Conservation (phyloP, 441 rosid genomes). For the Gossypium trilobum region DNA sequence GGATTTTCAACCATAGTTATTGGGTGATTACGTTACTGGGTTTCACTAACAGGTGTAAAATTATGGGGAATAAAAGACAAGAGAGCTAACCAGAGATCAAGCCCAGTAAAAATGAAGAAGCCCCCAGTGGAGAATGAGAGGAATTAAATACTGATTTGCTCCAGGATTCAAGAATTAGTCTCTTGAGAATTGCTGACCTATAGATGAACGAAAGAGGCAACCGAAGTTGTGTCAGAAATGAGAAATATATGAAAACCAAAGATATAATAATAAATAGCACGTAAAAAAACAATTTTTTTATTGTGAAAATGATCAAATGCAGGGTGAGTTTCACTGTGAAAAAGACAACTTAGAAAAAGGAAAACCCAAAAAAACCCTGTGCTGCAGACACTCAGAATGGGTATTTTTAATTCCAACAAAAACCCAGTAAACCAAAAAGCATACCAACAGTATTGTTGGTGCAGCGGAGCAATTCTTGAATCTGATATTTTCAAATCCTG, state of each 20-base stretch:
- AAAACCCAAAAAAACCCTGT: too few relatives aligned
- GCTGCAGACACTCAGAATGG: too few relatives aligned
- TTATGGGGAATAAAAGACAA: constrained; percentile 23
- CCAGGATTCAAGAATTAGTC: constrained; percentile 38
- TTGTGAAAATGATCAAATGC: too few relatives aligned
- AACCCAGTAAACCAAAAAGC: too few relatives aligned
- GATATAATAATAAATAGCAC: constrained; percentile 31
- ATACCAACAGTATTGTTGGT: too few relatives aligned
- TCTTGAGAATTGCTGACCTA: constrained; percentile 54
- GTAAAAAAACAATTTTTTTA: background rate
- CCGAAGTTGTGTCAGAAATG: constrained; percentile 33
- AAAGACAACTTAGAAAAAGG: too few relatives aligned
- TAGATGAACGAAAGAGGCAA: constrained; percentile 30
- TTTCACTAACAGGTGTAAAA: constrained; percentile 16
- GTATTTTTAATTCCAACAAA: too few relatives aligned
- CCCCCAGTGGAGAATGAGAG: constrained; percentile 31
- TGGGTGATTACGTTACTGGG: background rate
- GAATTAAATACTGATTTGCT: constrained; percentile 41
- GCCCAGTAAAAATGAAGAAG: constrained; percentile 37
- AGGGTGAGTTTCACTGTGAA: too few relatives aligned
- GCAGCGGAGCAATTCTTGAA: too few relatives aligned
- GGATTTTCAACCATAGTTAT: constrained; percentile 15
- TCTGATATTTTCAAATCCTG: too few relatives aligned
- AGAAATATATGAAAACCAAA: constrained; percentile 49
- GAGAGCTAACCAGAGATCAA: constrained; percentile 31